Evolutionary conservation across 345 rosid species (phyloP).

Genomic region (Populus tremula): DNA sequence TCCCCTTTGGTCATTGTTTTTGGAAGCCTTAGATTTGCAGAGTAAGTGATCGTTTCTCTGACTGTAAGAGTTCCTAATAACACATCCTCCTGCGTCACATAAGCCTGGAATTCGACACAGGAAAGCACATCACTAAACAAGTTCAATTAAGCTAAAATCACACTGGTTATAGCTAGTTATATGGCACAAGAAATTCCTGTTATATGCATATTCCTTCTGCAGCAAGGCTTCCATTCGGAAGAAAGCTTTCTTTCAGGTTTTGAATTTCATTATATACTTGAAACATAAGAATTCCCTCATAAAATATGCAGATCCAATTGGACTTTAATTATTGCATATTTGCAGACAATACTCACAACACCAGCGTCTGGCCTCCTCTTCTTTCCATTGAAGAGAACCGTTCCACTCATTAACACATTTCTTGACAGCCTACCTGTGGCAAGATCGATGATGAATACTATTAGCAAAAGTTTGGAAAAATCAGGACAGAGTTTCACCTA

Average conservation of each 20-base stretch:
- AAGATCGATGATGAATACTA: neutral
- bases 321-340: neutral
- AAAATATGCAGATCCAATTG: neutral
- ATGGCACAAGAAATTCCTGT: neutral
- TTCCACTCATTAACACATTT: slow-evolving; percentile 91
- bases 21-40: slow-evolving; percentile 69
- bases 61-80: slow-evolving; percentile 65
- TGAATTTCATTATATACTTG: neutral
- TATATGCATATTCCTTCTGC: neutral
- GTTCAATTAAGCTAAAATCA: neutral
- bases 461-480: neutral
- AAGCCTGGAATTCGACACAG: slow-evolving; percentile 45
- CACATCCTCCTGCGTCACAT: slow-evolving; percentile 75
- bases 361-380: slow-evolving; percentile 59
- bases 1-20: slow-evolving; percentile 41
- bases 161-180: neutral
- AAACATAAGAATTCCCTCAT: neutral
- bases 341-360: slow-evolving; percentile 49
- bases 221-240: neutral
- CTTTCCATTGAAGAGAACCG: slow-evolving; percentile 82
- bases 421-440: slow-evolving; percentile 86
- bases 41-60: slow-evolving; percentile 62
- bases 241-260: neutral
- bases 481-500: neutral
- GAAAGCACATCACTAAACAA: neutral